phyloP scores from a whole-genome alignment of 495 filamentous ascomycete genomes.

The Xylaria castorea region DNA sequence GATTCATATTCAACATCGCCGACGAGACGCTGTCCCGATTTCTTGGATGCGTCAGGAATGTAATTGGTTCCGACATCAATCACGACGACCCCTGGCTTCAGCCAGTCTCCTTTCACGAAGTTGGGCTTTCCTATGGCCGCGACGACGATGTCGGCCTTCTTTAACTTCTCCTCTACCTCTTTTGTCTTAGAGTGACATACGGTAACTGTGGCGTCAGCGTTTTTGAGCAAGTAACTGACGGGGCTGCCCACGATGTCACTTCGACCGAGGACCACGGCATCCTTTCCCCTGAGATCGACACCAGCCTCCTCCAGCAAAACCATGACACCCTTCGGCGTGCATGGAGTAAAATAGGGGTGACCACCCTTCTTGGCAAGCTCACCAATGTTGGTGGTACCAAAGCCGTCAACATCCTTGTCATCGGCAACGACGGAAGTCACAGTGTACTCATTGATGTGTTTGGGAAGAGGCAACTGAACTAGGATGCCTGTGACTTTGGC shows the following conservation, averaged over 20 bases:
- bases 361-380: conserved; percentile 95
- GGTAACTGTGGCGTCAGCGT: conserved; percentile 95
- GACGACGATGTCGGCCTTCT: conserved; percentile 86
- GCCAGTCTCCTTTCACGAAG: conserved; percentile 92
- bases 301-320: conserved; percentile 83
- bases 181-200: conserved; percentile 90
- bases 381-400: conserved; percentile 90
- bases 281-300: conserved; percentile 84
- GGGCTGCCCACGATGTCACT: conserved; percentile 98
- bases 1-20: conserved; percentile 95
- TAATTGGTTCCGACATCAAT: conserved; percentile 99
- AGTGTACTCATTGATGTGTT: conserved; percentile 84
- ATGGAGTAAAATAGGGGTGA: conserved; percentile 84
- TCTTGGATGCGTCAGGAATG: conserved; percentile 90
- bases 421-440: conserved; percentile 89
- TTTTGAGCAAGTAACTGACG: conserved; percentile 92
- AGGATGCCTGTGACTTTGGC: conserved; percentile 87
- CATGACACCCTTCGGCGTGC: conserved; percentile 98
- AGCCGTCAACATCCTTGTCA: conserved; percentile 98
- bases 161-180: conserved; percentile 73
- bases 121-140: conserved; percentile 87
- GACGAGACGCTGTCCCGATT: conserved; percentile 91
- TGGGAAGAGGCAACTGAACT: conserved; percentile 89
- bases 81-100: conserved; percentile 91
- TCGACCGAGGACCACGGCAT: conserved; percentile 91